Evolutionary conservation across 495 filamentous ascomycete genomes (phyloP), one percentile per base, ranked within the genome.

Genomic region (Xylaria intraflava): DNA sequence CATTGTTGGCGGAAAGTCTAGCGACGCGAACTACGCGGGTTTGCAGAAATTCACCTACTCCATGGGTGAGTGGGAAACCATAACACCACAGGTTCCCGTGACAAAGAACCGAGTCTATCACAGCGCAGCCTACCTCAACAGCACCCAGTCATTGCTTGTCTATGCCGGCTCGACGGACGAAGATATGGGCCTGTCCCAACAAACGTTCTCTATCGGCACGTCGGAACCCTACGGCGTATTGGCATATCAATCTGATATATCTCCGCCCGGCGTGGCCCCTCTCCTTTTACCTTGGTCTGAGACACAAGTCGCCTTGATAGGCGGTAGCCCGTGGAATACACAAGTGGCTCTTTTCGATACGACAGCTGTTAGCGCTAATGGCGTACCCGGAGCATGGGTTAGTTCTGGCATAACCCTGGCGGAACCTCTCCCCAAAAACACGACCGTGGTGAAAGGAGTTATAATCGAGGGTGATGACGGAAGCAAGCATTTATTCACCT

Each of bases 31-130:
- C 26, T 94, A 90, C 61, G 65, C 78, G 26, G 93, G 93, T n/a
- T 65, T 98, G 23, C 90, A 96, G 62, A 81, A 86, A 55, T 98
- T 82, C 62, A 82, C 81, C 0, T 96, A 96, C 65, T 70, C 78
- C n/a, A 78, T 82, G 41, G 70, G 80, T 49, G 81, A 77, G 60
- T 98, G 93, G 93, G 78, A 87, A 56, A 82, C 78, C 2, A 72
- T 95, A 29, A 61, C 60, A 31, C 74, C 84, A 6, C 54, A 71
- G 6, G 65, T 69, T 1, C 51, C 65, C 3, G 80, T 86, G 19
- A 82, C 88, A 27, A 75, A 84, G 58, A 82, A 90, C 60, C 83
- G 87, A 35, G 71, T 80, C 53, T 77, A 78, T 52, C 93, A 98
- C 64, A 84, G 82, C 55, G 88, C 87, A 12, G 79, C 79, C 9